Percentiles rank a stretch among this genome's conserved stretches.
These are phyloP conservation scores for Firmiana major DNA, from an alignment of 345 rosid species.

Conservation along the genomic window DNA sequence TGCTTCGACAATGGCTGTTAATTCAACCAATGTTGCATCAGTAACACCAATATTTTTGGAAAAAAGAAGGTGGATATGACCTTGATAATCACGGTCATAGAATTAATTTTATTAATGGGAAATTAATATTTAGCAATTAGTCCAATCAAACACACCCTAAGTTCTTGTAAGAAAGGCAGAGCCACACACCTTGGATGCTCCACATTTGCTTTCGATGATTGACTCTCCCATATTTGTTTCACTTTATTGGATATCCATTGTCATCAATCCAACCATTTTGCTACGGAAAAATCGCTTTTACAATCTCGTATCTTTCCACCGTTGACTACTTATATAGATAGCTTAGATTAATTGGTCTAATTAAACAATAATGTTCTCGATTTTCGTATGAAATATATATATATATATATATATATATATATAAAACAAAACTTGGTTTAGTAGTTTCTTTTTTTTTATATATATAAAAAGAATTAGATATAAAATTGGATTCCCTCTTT, in stretches of 20 bases:
- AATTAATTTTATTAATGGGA: background rate
- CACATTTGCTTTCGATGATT: background rate
- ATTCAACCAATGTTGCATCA: no score
- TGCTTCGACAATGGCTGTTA: no score
- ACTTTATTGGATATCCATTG: background rate
- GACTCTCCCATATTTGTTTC: background rate
- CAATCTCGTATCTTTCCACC: background rate
- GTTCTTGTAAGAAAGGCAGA: background rate
- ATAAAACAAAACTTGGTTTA: no score
- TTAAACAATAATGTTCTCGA: no score
- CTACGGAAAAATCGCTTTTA: background rate
- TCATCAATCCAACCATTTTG: background rate
- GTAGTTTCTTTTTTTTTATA: no score
- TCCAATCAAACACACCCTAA: background rate
- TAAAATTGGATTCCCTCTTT: no score
- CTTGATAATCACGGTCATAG: no score
- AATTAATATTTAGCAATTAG: background rate
- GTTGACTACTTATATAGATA: background rate
- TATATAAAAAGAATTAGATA: no score
- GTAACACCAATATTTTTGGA: no score
- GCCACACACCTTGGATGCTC: slow-evolving; percentile 1
- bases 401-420: no score
- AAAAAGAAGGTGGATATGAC: no score
- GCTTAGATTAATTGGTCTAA: background rate
- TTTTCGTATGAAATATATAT: no score